These are phyloP conservation scores for Coniochaeta prunicola DNA, from an alignment of 2,329 filamentous ascomycete genomes.

Conservation along the genomic window DNA sequence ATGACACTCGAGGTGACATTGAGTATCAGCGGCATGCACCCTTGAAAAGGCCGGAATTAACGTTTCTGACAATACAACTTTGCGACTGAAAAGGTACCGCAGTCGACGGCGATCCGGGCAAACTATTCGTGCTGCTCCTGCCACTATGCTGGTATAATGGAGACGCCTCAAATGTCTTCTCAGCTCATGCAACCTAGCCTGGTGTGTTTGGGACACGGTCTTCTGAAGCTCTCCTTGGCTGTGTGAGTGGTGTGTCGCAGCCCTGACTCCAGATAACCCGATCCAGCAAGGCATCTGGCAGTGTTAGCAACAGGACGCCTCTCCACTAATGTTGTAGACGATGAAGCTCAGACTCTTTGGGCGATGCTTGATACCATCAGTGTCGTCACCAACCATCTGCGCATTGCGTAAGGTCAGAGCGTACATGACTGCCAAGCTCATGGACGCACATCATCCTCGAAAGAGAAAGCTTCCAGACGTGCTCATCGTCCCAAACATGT, in stretches of 20 bases:
- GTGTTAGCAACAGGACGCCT: not conserved
- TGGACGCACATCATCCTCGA: not conserved
- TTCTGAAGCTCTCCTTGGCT: not conserved
- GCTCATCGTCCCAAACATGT: not conserved
- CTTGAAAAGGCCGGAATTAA: not conserved
- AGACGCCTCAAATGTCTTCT: not conserved
- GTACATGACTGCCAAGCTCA: constrained; percentile 1
- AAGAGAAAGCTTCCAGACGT: constrained; percentile 2
- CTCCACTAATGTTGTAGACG: not conserved
- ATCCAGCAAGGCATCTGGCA: not conserved
- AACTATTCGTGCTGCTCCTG: not conserved
- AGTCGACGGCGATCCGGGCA: not conserved
- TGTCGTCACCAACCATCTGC: not conserved
- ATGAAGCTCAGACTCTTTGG: not conserved
- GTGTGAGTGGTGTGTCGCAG: not conserved
- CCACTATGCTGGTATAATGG: not conserved
- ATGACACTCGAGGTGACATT: not conserved
- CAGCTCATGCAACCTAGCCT: not conserved
- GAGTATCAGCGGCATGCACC: not conserved
- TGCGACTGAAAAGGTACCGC: not conserved
- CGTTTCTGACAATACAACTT: not conserved
- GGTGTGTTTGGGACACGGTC: not conserved
- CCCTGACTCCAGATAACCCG: not conserved
- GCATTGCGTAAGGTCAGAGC: not conserved
- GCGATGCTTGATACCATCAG: not conserved